A percentile compares a stretch with the other conserved stretches of the same genome.
Conservation (phyloP, 371 early-diverging fungal genomes). For the Rhizopus arrhizus region DNA sequence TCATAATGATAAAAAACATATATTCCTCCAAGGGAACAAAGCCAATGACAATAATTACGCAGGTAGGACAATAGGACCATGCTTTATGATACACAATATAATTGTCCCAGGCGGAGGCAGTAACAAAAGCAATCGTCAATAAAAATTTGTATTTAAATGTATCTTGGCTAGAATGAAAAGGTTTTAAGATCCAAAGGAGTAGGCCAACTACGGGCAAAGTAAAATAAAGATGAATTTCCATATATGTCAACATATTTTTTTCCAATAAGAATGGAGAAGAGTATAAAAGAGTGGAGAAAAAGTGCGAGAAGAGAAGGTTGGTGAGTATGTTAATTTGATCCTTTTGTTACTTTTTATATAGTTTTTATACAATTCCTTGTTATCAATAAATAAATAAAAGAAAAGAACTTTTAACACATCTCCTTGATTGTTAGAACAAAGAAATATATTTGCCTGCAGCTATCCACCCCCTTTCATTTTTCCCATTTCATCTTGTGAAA, state of each 20-base stretch:
- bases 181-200: slow-evolving; percentile 39
- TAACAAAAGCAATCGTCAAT: slow-evolving; percentile 45
- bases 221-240: slow-evolving; percentile 61
- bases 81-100: slow-evolving; percentile 59
- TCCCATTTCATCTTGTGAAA: too few relatives aligned
- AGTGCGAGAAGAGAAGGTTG: slow-evolving; percentile 3
- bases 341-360: too few relatives aligned
- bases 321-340: too few relatives aligned
- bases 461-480: too few relatives aligned
- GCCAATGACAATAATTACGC: slow-evolving; percentile 59
- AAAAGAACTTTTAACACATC: too few relatives aligned
- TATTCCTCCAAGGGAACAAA: slow-evolving; percentile 68
- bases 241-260: slow-evolving; percentile 52
- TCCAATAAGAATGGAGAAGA: neutral
- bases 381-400: too few relatives aligned
- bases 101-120: slow-evolving; percentile 70
- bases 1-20: slow-evolving; percentile 68
- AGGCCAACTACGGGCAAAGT: slow-evolving; percentile 55
- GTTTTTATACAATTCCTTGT: too few relatives aligned
- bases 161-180: slow-evolving; percentile 45
- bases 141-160: slow-evolving; percentile 50
- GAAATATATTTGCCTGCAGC: too few relatives aligned
- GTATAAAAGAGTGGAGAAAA: slow-evolving; percentile 5
- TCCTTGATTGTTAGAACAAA: too few relatives aligned
- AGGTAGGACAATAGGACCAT: slow-evolving; percentile 55